Evolutionary conservation across 2,329 filamentous ascomycete species (phyloP).

Genomic region (Blastomyces parvus): DNA sequence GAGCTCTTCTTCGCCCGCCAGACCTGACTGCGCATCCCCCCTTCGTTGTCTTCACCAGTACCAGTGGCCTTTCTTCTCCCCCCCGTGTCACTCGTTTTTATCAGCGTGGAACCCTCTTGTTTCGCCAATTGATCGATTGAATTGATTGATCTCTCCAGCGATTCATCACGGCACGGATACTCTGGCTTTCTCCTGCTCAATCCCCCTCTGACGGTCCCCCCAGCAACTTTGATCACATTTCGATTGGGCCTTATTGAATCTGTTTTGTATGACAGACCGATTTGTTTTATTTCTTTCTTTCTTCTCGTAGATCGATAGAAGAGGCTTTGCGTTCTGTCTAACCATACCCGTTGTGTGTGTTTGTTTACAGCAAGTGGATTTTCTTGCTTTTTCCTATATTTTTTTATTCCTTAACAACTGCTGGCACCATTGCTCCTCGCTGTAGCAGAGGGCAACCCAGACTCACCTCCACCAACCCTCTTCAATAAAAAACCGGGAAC

Average conservation of each 20-base stretch:
- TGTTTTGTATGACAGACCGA: constrained; percentile 1
- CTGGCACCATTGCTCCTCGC: not conserved
- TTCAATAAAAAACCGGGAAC: not conserved
- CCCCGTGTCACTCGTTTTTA: constrained; percentile 1
- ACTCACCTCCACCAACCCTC: not conserved
- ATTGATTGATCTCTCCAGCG: not conserved
- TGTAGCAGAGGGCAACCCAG: constrained; percentile 4
- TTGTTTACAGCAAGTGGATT: not conserved
- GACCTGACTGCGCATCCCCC: constrained; percentile 8
- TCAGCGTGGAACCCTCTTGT: not conserved
- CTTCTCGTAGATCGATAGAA: constrained; percentile 8
- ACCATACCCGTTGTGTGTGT: not conserved
- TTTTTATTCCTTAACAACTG: not conserved
- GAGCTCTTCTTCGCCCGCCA: constrained; percentile 10
- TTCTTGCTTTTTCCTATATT: not conserved
- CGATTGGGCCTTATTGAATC: not conserved
- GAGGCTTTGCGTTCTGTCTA: constrained; percentile 3
- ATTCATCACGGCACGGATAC: not conserved
- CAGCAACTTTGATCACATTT: not conserved
- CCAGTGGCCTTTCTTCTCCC: not conserved
- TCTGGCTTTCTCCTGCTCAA: not conserved
- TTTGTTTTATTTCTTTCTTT: not conserved
- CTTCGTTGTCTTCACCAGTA: constrained; percentile 3
- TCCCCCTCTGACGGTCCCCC: not conserved
- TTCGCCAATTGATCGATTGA: constrained; percentile 3